phyloP scores from a whole-genome alignment of 148 eudicot genomes.

The Cornus controversa region DNA sequence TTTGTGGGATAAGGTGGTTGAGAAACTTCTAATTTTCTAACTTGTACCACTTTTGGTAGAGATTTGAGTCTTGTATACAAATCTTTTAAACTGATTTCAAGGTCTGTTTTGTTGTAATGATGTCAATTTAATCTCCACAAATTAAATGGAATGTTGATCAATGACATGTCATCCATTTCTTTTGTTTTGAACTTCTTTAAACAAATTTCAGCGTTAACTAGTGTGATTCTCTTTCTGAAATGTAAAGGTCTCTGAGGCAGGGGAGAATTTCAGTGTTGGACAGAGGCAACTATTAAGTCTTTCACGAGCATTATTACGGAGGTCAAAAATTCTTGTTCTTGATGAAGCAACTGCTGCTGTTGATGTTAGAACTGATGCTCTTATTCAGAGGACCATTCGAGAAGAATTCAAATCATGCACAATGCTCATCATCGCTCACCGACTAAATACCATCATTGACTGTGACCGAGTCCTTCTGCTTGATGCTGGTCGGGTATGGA shows the following conservation, averaged over 20 bases:
- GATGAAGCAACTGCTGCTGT: slow-evolving; percentile 89
- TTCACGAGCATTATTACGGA: slow-evolving; percentile 72
- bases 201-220: neutral
- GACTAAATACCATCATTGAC: slow-evolving; percentile 73
- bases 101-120: too few relatives aligned
- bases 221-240: neutral
- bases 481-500: slow-evolving; percentile 61
- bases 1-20: too few relatives aligned
- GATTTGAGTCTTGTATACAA: too few relatives aligned
- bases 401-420: slow-evolving; percentile 74
- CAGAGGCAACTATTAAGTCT: slow-evolving; percentile 75
- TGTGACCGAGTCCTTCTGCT: slow-evolving; percentile 65
- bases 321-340: slow-evolving; percentile 75
- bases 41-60: too few relatives aligned
- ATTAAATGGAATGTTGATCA: too few relatives aligned
- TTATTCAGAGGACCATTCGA: slow-evolving; percentile 71
- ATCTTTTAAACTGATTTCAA: too few relatives aligned
- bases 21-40: too few relatives aligned
- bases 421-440: slow-evolving; percentile 80
- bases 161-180: neutral
- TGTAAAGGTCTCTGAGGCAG: slow-evolving; percentile 69
- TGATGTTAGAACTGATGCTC: slow-evolving; percentile 80
- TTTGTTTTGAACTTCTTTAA: too few relatives aligned
- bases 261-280: slow-evolving; percentile 84
- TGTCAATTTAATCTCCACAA: too few relatives aligned